These are phyloP conservation scores for Gossypium thurberi DNA, from an alignment of 345 rosid species.

Conservation along the genomic window DNA sequence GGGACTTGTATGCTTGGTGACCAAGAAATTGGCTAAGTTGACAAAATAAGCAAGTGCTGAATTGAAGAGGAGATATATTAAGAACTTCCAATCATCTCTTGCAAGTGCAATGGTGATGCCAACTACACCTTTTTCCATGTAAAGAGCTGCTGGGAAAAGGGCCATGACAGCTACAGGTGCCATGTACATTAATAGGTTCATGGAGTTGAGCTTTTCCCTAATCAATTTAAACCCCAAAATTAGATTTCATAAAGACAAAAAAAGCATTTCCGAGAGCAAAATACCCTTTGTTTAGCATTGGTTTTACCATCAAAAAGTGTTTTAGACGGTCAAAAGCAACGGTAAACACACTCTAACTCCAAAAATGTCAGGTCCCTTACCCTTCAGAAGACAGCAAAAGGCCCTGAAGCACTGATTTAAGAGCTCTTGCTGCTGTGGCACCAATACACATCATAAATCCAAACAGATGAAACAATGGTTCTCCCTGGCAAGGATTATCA, in stretches of 20 bases:
- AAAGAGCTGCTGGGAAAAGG: constrained; percentile 31
- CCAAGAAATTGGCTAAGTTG: constrained; percentile 39
- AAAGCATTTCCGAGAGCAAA: no score
- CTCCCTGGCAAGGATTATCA: constrained; percentile 21
- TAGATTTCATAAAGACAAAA: no score
- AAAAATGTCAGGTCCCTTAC: constrained; percentile 13
- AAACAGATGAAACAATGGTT: constrained; percentile 42
- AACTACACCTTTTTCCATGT: constrained; percentile 32
- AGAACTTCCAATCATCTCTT: constrained; percentile 31
- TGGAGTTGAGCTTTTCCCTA: constrained; percentile 45
- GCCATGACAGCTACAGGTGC: constrained; percentile 37
- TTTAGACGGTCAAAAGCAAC: neutral
- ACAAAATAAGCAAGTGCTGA: constrained; percentile 40
- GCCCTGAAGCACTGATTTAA: constrained; percentile 45
- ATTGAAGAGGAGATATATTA: constrained; percentile 34
- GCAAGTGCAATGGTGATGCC: constrained; percentile 39
- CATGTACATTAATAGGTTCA: constrained; percentile 53
- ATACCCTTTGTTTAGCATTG: neutral
- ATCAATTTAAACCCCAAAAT: neutral
- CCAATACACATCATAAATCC: constrained; percentile 37
- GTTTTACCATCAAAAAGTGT: no score
- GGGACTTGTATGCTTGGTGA: constrained; percentile 47
- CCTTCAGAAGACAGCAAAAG: constrained; percentile 46
- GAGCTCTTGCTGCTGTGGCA: constrained; percentile 48
- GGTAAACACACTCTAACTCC: neutral